Evolutionary conservation across 257 asterid genomes (phyloP).

Genomic region (Lantana camara): DNA sequence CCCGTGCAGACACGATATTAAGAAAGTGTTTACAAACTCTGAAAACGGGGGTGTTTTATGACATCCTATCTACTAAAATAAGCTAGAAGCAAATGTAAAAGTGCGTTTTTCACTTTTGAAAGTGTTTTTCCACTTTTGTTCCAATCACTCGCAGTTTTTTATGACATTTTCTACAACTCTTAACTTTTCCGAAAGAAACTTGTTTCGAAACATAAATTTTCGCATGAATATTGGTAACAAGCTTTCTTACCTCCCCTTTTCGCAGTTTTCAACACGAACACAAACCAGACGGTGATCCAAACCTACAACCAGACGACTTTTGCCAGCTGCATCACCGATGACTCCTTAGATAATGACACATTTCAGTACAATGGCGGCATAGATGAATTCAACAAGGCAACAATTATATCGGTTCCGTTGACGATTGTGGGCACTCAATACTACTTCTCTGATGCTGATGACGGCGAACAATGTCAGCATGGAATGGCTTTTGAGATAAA

Average conservation of each 20-base stretch:
- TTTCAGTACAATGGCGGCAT: slow-evolving; percentile 56
- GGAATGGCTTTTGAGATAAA: slow-evolving; percentile 81
- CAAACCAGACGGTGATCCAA: slow-evolving; percentile 82
- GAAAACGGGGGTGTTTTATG: too few relatives aligned
- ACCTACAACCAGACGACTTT: slow-evolving; percentile 78
- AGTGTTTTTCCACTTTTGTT: too few relatives aligned
- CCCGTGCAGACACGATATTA: too few relatives aligned
- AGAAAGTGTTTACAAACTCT: too few relatives aligned
- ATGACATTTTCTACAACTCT: too few relatives aligned
- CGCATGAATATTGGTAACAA: background rate
- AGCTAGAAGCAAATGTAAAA: too few relatives aligned
- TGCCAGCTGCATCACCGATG: slow-evolving; percentile 58
- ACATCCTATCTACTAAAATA: too few relatives aligned
- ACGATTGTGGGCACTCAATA: slow-evolving; percentile 53
- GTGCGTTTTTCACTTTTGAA: too few relatives aligned
- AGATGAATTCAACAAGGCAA: slow-evolving; percentile 39
- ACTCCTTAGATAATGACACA: slow-evolving; percentile 61
- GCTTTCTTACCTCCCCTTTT: background rate
- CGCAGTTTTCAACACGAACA: slow-evolving; percentile 84
- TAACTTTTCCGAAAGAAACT: too few relatives aligned
- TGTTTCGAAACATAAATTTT: too few relatives aligned
- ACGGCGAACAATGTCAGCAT: slow-evolving; percentile 64
- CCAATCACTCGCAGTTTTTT: too few relatives aligned
- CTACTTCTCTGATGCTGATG: slow-evolving; percentile 77
- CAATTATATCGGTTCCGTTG: slow-evolving; percentile 50